Evolutionary conservation across 495 filamentous ascomycete genomes (phyloP).

Genomic region (Hypoxylon trugodes): DNA sequence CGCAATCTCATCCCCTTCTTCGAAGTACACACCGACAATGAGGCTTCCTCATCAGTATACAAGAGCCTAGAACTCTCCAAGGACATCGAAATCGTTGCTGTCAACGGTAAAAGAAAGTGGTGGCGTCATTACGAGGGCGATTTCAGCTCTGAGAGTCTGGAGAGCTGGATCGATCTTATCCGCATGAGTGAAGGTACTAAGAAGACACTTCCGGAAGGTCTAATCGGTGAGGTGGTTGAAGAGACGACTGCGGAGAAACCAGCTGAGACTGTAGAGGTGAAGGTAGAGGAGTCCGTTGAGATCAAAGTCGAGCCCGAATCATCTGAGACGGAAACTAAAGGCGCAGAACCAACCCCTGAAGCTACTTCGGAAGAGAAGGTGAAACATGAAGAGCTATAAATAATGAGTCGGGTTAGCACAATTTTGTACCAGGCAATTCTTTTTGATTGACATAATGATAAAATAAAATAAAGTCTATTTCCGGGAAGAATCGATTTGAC

Average conservation of each 20-base stretch:
- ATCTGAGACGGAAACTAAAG: constrained; percentile 31
- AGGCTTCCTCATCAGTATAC: constrained; percentile 62
- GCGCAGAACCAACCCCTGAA: constrained; percentile 49
- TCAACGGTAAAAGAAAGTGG: constrained; percentile 88
- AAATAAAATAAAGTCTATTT: constrained; percentile 17
- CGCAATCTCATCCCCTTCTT: constrained; percentile 84
- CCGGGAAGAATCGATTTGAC: constrained; percentile 27
- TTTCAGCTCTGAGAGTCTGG: constrained; percentile 68
- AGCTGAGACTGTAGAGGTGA: constrained; percentile 47
- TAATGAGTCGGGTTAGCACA: constrained; percentile 16
- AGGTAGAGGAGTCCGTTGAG: constrained; percentile 40
- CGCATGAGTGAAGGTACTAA: constrained; percentile 85
- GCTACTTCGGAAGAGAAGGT: constrained; percentile 39
- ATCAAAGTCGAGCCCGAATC: constrained; percentile 35
- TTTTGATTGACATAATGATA: background rate
- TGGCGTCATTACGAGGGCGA: constrained; percentile 74
- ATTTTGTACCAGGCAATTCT: background rate
- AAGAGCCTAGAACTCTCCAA: constrained; percentile 67
- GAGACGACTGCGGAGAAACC: constrained; percentile 48
- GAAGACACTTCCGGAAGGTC: constrained; percentile 77
- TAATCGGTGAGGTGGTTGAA: constrained; percentile 69
- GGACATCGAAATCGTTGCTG: constrained; percentile 73
- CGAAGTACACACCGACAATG: constrained; percentile 71
- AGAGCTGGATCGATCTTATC: constrained; percentile 88
- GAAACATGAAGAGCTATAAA: constrained; percentile 58